These are phyloP conservation scores for Hymenoscyphus fructigenus DNA, from an alignment of 2,329 filamentous ascomycete genomes.

Conservation along the genomic window DNA sequence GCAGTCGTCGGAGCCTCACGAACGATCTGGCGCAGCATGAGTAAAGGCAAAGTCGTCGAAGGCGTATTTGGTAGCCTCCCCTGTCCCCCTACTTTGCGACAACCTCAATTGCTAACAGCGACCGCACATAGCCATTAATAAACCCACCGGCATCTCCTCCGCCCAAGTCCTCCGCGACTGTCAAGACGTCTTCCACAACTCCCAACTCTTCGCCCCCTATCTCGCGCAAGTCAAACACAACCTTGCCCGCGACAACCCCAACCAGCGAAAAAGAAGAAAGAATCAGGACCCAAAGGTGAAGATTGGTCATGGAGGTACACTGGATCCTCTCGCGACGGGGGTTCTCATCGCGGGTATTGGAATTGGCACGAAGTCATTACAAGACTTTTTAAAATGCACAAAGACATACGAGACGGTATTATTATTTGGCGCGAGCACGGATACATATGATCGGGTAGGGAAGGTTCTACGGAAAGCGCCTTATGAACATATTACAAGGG, in stretches of 20 bases:
- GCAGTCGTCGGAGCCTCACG: not conserved
- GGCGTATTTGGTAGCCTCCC: conserved; percentile 57
- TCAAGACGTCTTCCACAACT: conserved; percentile 80
- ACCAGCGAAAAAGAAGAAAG: conserved; percentile 59
- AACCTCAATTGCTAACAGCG: not conserved
- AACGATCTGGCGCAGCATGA: conserved; percentile 30
- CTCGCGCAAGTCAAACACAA: conserved; percentile 61
- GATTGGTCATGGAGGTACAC: conserved; percentile 92
- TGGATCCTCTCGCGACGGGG: conserved; percentile 91
- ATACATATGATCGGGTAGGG: conserved; percentile 85
- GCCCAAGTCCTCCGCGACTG: conserved; percentile 88
- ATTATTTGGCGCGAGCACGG: conserved; percentile 87
- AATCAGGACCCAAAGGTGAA: conserved; percentile 72
- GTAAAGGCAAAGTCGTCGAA: conserved; percentile 51
- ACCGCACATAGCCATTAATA: conserved; percentile 73
- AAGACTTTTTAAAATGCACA: conserved; percentile 79
- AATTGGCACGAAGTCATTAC: conserved; percentile 79
- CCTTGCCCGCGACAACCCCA: conserved; percentile 55
- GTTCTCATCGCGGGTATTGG: conserved; percentile 89
- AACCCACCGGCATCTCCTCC: conserved; percentile 82
- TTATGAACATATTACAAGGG: conserved; percentile 79
- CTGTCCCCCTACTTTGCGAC: not conserved
- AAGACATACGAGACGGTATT: conserved; percentile 92
- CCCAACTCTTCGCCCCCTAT: conserved; percentile 74
- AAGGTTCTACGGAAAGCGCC: conserved; percentile 74